Conservation (phyloP, 2,329 filamentous ascomycete genomes). For the Xylariomycetidae sp. region DNA sequence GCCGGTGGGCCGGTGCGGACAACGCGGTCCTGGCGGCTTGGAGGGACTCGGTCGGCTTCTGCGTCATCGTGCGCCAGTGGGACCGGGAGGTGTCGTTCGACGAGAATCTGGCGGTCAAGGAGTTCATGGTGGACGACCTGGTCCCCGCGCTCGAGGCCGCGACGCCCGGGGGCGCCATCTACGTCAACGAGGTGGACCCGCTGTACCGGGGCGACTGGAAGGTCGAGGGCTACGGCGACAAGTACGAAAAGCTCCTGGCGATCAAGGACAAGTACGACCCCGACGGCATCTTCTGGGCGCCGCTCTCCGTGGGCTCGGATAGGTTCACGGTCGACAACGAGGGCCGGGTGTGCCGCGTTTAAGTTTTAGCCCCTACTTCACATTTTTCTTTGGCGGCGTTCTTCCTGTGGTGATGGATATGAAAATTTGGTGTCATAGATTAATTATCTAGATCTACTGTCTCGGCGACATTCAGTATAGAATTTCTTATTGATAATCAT, state of each 20-base stretch:
- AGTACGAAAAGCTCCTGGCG: slow-evolving; percentile 8
- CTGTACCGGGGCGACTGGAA: slow-evolving; percentile 13
- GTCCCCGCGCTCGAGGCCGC: slow-evolving; percentile 5
- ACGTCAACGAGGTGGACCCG: slow-evolving; percentile 14
- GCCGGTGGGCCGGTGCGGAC: slow-evolving; percentile 1
- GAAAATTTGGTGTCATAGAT: too few relatives aligned
- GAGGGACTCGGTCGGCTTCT: slow-evolving; percentile 5
- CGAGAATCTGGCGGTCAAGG: slow-evolving; percentile 3
- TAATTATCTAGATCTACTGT: too few relatives aligned
- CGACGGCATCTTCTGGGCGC: slow-evolving; percentile 5
- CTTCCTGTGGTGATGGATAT: too few relatives aligned
- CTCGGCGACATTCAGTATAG: too few relatives aligned
- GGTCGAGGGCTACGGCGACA: slow-evolving; percentile 8
- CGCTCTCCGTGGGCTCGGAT: slow-evolving; percentile 9
- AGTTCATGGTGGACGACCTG: neutral
- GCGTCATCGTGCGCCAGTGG: slow-evolving; percentile 1
- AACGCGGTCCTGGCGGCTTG: slow-evolving; percentile 11
- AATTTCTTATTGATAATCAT: too few relatives aligned
- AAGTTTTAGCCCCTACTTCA: too few relatives aligned
- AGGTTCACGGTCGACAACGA: slow-evolving; percentile 1
- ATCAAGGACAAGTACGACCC: slow-evolving; percentile 14
- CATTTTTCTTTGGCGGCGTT: too few relatives aligned
- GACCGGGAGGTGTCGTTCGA: slow-evolving; percentile 2
- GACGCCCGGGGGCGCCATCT: slow-evolving; percentile 5
- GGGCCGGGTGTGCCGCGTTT: slow-evolving; percentile 2